Evolutionary conservation across 169 alveolate genomes (phyloP).

Genomic region (Eimeria acervulina): DNA sequence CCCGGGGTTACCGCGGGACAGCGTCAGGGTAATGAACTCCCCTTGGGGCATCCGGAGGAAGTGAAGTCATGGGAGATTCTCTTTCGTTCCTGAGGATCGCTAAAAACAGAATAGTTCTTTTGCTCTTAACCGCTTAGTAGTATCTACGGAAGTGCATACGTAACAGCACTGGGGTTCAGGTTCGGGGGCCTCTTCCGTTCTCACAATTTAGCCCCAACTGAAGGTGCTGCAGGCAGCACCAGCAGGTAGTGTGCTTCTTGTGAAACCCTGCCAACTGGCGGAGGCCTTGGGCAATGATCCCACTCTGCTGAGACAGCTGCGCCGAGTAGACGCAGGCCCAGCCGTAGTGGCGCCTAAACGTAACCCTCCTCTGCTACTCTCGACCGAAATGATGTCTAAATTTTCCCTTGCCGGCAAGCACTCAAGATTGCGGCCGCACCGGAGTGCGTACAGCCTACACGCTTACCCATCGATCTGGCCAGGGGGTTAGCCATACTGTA

Average conservation of each 20-base stretch:
- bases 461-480: no score
- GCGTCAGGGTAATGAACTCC: background rate
- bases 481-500: no score
- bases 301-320: background rate
- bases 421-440: background rate
- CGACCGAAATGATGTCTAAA: background rate
- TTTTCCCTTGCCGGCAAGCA: background rate
- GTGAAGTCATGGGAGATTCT: background rate
- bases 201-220: background rate
- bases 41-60: background rate
- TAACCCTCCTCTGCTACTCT: background rate
- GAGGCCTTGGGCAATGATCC: background rate
- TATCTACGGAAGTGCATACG: background rate
- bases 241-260: background rate
- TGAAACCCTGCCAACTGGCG: background rate
- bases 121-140: background rate
- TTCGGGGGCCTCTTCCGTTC: background rate
- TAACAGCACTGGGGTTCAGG: background rate
- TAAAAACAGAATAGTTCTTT: background rate
- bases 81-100: background rate
- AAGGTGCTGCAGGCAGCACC: background rate
- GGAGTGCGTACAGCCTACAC: no score
- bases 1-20: background rate
- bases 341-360: background rate
- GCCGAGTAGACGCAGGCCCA: background rate